Base-by-base conservation (phyloP, 2,329 filamentous ascomycete genomes). In the Fusarium sambucinum region DNA sequence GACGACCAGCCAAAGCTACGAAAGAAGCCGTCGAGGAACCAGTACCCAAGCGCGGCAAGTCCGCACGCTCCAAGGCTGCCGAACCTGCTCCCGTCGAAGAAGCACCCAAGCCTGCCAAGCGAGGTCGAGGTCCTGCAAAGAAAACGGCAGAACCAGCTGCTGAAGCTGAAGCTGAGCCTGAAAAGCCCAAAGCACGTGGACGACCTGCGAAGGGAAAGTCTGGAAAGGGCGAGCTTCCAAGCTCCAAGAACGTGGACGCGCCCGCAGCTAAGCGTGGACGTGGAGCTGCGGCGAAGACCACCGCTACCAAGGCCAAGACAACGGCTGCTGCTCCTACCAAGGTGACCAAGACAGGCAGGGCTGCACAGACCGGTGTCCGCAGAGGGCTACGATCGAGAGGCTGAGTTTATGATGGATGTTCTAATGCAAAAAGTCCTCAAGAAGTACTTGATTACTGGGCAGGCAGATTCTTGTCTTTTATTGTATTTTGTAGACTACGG, bases 221-320 rank as follows among this genome's bases (percentile, higher is more conserved):
- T 9, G 72, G 72, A 21, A 74, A 74, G 35, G 72, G 72, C 13
- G 72, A 74, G 38, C 55, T 74, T 14, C 41, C 68, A 35, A 63
- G 59, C 38, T 25, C 68, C 12, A 74, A 73, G 33, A 40, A 38
- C 1, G 48, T 30, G 1, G 48, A 52, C n/a, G 55, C 57, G 7
- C 46, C 52, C 5, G 27, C 48, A 6, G 23, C 62, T 27, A 74
- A 70, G 45, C 60, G 59, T 32, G 67, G 66, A 41, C 63, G 57
- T 48, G 60, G 47, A 30, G 53, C 45, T 13, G n/a, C 35, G 23
- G 65, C 45, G 29, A 68, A 57, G 46, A 32, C 46, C 3, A 38
- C 50, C 17, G 25, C 59, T 25, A 47, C 37, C 14, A 29, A 44
- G 17, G 35, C 56, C 13, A 64, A 68, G 23, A 33, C 32, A 14